Conservation (phyloP, 129 eudicot genomes). For the Flaveria sonorensis region DNA sequence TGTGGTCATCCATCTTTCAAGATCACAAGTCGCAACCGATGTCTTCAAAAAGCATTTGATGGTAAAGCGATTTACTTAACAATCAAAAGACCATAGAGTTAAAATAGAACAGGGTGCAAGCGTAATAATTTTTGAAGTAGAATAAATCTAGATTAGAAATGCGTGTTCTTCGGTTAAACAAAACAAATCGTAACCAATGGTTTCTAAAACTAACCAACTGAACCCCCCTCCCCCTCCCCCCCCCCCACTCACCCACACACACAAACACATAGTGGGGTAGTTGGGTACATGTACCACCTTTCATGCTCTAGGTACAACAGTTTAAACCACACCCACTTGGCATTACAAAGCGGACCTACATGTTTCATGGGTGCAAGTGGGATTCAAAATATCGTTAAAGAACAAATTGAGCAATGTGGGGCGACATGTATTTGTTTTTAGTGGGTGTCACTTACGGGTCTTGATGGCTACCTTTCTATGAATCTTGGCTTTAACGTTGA, state of each 20-base stretch:
- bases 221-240: slow-evolving; percentile 3
- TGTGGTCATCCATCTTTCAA: slow-evolving; percentile 21
- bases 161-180: too few relatives aligned
- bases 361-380: slow-evolving; percentile 26
- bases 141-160: too few relatives aligned
- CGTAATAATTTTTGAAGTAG: too few relatives aligned
- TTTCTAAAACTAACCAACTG: not conserved
- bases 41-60: too few relatives aligned
- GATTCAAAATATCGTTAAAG: slow-evolving; percentile 18
- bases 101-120: too few relatives aligned
- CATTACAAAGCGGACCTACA: not conserved
- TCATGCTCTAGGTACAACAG: not conserved
- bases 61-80: too few relatives aligned
- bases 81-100: too few relatives aligned
- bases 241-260: slow-evolving; percentile 8
- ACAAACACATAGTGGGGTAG: too few relatives aligned
- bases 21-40: not conserved
- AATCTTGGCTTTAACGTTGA: too few relatives aligned
- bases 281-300: slow-evolving; percentile 23
- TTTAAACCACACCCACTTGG: slow-evolving; percentile 23
- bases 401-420: slow-evolving; percentile 27
- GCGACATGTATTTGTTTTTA: slow-evolving; percentile 26
- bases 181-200: not conserved
- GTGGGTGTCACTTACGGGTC: not conserved
- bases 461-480: not conserved